phyloP scores from a whole-genome alignment of 116 monocot species.

The Dioscorea cayenensis region DNA sequence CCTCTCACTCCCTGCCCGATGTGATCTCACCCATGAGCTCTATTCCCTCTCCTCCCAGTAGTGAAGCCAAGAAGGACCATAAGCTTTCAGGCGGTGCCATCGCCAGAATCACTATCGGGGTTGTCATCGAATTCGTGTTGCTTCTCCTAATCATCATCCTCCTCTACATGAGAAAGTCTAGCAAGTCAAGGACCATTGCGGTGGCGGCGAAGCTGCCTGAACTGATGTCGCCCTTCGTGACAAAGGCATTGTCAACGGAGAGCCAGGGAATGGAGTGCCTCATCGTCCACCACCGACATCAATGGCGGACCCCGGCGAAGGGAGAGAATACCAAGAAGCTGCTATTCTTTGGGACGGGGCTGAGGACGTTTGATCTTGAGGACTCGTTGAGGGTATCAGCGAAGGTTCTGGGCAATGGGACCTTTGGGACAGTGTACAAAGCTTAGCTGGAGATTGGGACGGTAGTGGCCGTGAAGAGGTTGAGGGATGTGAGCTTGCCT shows the following conservation, averaged over 20 bases:
- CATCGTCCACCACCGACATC: background rate
- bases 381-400: conserved; percentile 65
- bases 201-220: conserved; percentile 11
- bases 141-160: conserved; percentile 30
- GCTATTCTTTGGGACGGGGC: conserved; percentile 27
- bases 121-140: conserved; percentile 28
- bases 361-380: conserved; percentile 43
- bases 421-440: conserved; percentile 62
- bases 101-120: conserved; percentile 54
- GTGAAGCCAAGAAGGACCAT: conserved; percentile 19
- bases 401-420: conserved; percentile 75
- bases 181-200: conserved; percentile 2
- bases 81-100: conserved; percentile 67
- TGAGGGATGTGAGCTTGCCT: conserved; percentile 36
- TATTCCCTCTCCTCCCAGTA: background rate
- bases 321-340: conserved; percentile 27
- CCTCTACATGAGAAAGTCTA: conserved; percentile 22
- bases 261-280: background rate
- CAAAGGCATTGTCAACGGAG: conserved; percentile 4
- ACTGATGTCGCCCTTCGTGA: background rate
- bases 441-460: conserved; percentile 42
- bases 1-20: conserved; percentile 43
- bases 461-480: conserved; percentile 54
- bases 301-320: background rate
- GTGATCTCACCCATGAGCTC: conserved; percentile 10